Percentiles rank a stretch among this genome's conserved stretches.
Evolutionary conservation across 768 basidiomycete species (phyloP).

Genomic region (Tricholoma sp.): DNA sequence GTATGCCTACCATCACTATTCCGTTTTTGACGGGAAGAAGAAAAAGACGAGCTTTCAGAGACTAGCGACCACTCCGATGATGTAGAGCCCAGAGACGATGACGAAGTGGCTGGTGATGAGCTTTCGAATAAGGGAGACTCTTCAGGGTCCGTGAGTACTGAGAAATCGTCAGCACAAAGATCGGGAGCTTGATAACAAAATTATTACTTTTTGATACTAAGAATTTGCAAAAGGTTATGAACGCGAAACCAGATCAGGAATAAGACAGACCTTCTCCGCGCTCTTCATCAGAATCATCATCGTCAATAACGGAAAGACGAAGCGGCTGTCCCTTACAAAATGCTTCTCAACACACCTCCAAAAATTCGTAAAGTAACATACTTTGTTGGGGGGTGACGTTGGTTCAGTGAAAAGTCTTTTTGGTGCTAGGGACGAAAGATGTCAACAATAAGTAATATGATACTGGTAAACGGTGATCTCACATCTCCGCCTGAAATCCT

Average conservation of each 20-base stretch:
- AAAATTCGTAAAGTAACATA: neutral
- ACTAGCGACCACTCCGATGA: conserved; percentile 6
- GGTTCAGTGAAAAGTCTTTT: conserved; percentile 3
- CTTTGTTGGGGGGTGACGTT: neutral
- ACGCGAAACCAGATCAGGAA: neutral
- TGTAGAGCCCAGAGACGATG: conserved; percentile 2
- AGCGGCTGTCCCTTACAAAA: neutral
- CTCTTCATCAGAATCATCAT: conserved; percentile 12
- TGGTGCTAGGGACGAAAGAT: neutral
- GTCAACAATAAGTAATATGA: too few relatives aligned
- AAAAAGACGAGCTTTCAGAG: conserved; percentile 1
- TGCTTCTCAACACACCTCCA: neutral
- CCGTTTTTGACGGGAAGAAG: conserved; percentile 3
- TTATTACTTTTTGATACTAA: conserved; percentile 1
- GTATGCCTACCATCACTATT: neutral
- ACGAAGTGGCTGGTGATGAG: neutral
- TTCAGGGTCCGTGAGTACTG: conserved; percentile 16
- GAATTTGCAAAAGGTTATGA: neutral
- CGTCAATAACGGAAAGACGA: neutral
- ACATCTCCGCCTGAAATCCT: too few relatives aligned
- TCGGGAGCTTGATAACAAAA: neutral
- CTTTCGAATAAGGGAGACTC: neutral
- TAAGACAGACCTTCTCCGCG: conserved; percentile 4
- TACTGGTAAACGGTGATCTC: too few relatives aligned
- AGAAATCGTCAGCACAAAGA: neutral